Conservation (phyloP, 345 rosid species). For the Citrus glauca region DNA sequence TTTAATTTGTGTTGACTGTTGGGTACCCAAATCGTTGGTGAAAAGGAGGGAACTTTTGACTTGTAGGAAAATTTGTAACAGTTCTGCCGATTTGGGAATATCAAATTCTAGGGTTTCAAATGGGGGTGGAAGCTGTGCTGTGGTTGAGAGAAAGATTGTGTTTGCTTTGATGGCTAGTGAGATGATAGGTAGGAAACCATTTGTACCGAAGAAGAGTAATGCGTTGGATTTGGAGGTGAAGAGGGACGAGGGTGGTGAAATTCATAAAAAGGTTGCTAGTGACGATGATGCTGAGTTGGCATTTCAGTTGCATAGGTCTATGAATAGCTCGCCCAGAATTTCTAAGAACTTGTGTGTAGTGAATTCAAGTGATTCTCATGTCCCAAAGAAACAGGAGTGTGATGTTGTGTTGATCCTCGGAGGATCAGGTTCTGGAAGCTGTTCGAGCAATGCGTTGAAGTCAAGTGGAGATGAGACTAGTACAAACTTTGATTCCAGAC, state of each 20-base stretch:
- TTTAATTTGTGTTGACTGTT: slow-evolving; percentile 53
- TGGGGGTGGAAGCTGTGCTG: slow-evolving; percentile 3
- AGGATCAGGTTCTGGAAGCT: slow-evolving; percentile 9
- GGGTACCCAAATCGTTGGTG: slow-evolving; percentile 46
- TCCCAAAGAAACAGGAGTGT: background rate
- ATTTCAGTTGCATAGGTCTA: slow-evolving; percentile 28
- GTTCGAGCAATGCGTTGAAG: slow-evolving; percentile 22
- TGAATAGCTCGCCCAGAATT: slow-evolving; percentile 32
- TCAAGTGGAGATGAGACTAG: slow-evolving; percentile 18
- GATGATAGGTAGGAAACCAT: slow-evolving; percentile 20
- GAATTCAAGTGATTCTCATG: slow-evolving; percentile 4
- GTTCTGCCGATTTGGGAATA: background rate
- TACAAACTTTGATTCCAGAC: slow-evolving; percentile 13
- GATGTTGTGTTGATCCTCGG: background rate
- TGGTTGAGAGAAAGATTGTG: slow-evolving; percentile 19
- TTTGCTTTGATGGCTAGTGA: slow-evolving; percentile 28
- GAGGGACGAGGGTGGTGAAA: background rate
- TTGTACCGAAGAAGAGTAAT: slow-evolving; percentile 6
- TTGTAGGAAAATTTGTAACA: slow-evolving; percentile 6
- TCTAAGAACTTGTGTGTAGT: slow-evolving; percentile 20
- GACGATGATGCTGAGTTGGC: slow-evolving; percentile 32
- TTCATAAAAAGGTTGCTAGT: background rate
- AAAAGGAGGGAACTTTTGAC: slow-evolving; percentile 7
- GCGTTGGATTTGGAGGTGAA: slow-evolving; percentile 13
- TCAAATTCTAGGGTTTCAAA: slow-evolving; percentile 15